phyloP scores from a whole-genome alignment of 2,329 filamentous ascomycete genomes.

The Epichloe festucae region DNA sequence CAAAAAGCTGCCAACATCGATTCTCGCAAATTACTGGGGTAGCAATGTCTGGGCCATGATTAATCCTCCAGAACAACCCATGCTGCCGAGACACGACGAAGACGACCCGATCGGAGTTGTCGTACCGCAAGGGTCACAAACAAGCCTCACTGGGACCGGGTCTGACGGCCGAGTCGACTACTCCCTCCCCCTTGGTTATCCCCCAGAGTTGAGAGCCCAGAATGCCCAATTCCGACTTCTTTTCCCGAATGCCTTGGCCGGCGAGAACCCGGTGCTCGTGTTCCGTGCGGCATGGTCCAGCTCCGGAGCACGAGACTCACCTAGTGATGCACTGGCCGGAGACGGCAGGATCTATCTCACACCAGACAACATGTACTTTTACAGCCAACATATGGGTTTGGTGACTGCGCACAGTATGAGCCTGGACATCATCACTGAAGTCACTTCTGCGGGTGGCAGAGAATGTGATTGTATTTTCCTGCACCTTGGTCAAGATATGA shows the following conservation, averaged over 20 bases:
- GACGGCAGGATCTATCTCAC: slow-evolving; percentile 79
- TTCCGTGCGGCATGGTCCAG: slow-evolving; percentile 80
- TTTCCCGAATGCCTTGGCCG: slow-evolving; percentile 65
- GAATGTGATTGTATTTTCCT: slow-evolving; percentile 90
- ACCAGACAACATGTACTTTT: slow-evolving; percentile 81
- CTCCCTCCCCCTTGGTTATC: slow-evolving; percentile 66
- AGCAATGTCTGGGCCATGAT: slow-evolving; percentile 57
- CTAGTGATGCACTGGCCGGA: slow-evolving; percentile 37
- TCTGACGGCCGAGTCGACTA: slow-evolving; percentile 26
- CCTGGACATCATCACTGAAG: slow-evolving; percentile 68
- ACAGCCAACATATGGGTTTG: slow-evolving; percentile 85
- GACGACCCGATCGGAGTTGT: slow-evolving; percentile 30
- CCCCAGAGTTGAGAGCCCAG: slow-evolving; percentile 67
- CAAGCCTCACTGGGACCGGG: slow-evolving; percentile 13
- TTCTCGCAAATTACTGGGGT: slow-evolving; percentile 91
- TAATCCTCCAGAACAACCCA: slow-evolving; percentile 16
- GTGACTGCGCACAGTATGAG: slow-evolving; percentile 70
- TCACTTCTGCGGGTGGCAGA: slow-evolving; percentile 76
- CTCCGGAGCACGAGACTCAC: slow-evolving; percentile 29
- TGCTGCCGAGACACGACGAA: slow-evolving; percentile 21
- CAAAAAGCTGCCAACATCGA: slow-evolving; percentile 67
- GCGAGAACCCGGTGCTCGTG: slow-evolving; percentile 79
- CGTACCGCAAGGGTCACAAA: slow-evolving; percentile 19
- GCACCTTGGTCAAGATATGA: slow-evolving; percentile 52
- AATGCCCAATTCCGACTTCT: slow-evolving; percentile 87